Base-by-base conservation (phyloP, 2,329 filamentous ascomycete species). In the Fusarium concolor region DNA sequence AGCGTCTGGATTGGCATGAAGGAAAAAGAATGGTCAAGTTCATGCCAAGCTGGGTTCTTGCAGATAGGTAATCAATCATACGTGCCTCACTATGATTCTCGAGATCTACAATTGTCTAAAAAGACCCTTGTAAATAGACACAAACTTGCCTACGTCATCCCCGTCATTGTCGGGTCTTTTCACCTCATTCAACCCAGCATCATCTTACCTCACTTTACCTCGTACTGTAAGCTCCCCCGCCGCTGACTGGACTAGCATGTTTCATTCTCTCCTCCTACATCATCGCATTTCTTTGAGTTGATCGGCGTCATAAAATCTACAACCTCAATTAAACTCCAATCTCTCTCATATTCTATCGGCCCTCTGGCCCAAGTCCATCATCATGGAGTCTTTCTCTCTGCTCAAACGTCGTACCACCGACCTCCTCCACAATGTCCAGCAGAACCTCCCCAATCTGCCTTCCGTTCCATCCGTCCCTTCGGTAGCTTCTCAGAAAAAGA, bases 381-480 rank as follows among this genome's bases (percentile, higher is more conserved):
- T 43, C 54, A 74, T 74, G 85, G 85, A 87, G 66, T 83, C 83
- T 47, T 85, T 88, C 72, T 78, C 79, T 42, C 76, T 82, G 68
- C 80, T 88, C 62, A 85, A 83, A 77, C 86, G 85, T 74, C 86
- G 85, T 65, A 84, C 85, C 29, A 84, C 83, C 66, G 84, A 86
- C 74, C 77, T 87, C 52, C 67, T 87, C 51, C 79, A 82, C 65
- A 84, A 83, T 56, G 76, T 85, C 26, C 83, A 85, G 28, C 80
- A 84, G 56, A 83, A 80, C 63, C 73, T 84, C 44, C 79, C 81
- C 44, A 60, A 76, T 29, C 74, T 80, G 70, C 78, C 79, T n/a
- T 66, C 71, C 28, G 62, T 69, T 37, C 80, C 81, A 50, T 62
- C 77, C 28, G 75, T 79, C 58, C 77, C 79, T n/a, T 70, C 71